These are phyloP conservation scores for Cyclospora cayetanensis DNA, from an alignment of 169 alveolate species.

Conservation along the genomic window DNA sequence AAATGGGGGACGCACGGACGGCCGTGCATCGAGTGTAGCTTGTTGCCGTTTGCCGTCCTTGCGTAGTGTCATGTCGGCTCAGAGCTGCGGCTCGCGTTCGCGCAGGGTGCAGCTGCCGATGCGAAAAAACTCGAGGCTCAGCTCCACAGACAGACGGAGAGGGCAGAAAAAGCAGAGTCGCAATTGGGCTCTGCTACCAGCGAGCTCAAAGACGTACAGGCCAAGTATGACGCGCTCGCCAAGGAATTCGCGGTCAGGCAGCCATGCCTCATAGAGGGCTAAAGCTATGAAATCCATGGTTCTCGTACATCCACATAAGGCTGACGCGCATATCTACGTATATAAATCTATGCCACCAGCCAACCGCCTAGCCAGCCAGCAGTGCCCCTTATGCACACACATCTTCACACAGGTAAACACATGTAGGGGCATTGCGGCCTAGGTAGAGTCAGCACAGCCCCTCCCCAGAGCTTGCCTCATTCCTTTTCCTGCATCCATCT, in stretches of 20 bases:
- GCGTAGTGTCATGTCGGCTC: too few species aligned
- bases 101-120: not conserved
- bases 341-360: too few species aligned
- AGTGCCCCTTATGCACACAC: too few species aligned
- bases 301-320: too few species aligned
- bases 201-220: constrained; percentile 6
- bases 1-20: too few species aligned
- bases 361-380: not conserved
- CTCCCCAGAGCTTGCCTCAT: not conserved
- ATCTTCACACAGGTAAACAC: not conserved
- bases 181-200: not conserved
- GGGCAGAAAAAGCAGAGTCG: constrained; percentile 45
- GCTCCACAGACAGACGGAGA: constrained; percentile 2
- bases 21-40: too few species aligned
- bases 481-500: not conserved
- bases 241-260: constrained; percentile 32
- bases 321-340: too few species aligned
- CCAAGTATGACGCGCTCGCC: not conserved
- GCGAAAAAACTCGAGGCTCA: constrained; percentile 42
- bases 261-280: not conserved
- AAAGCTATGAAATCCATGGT: too few species aligned
- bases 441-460: not conserved
- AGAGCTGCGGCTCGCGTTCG: too few species aligned
- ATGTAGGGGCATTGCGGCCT: not conserved
- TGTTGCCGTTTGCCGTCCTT: too few species aligned